These are phyloP conservation scores for Fusarium temperatum DNA, from an alignment of 2,329 filamentous ascomycete species.

Conservation along the genomic window DNA sequence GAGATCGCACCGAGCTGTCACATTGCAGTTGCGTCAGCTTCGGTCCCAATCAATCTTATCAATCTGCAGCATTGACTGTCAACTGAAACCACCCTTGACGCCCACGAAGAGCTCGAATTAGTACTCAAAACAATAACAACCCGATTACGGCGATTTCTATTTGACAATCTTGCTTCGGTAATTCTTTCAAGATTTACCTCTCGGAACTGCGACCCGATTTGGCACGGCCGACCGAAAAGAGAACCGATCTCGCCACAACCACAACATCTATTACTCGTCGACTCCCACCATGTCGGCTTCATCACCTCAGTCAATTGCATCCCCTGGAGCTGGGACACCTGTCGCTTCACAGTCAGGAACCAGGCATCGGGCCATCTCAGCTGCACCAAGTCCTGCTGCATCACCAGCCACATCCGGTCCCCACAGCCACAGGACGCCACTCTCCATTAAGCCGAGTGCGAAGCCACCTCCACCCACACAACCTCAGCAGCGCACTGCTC, in stretches of 20 bases:
- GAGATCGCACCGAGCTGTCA: conserved; percentile 28
- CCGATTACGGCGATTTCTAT: neutral
- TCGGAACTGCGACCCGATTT: conserved; percentile 44
- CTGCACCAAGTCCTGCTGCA: conserved; percentile 28
- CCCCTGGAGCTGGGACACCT: conserved; percentile 32
- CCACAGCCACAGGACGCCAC: conserved; percentile 42
- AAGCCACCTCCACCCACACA: conserved; percentile 43
- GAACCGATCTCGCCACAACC: conserved; percentile 32
- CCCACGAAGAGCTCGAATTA: neutral
- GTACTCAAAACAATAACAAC: neutral
- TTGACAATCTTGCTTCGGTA: conserved; percentile 19
- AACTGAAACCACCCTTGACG: conserved; percentile 3
- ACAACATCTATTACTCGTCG: conserved; percentile 15
- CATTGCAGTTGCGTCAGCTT: conserved; percentile 20
- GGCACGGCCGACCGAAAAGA: conserved; percentile 33
- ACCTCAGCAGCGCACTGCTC: conserved; percentile 46
- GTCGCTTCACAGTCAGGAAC: conserved; percentile 20
- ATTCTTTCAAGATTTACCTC: neutral
- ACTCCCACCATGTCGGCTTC: conserved; percentile 39
- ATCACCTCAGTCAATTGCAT: conserved; percentile 31
- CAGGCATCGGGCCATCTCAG: conserved; percentile 39
- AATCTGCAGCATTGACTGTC: conserved; percentile 22
- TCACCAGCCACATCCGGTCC: conserved; percentile 38
- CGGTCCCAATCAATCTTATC: conserved; percentile 31
- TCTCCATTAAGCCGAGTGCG: conserved; percentile 43